Percentiles rank a stretch among this genome's conserved stretches.
phyloP scores from a whole-genome alignment of 2,329 filamentous ascomycete species.

The Penicillium janthinellum region DNA sequence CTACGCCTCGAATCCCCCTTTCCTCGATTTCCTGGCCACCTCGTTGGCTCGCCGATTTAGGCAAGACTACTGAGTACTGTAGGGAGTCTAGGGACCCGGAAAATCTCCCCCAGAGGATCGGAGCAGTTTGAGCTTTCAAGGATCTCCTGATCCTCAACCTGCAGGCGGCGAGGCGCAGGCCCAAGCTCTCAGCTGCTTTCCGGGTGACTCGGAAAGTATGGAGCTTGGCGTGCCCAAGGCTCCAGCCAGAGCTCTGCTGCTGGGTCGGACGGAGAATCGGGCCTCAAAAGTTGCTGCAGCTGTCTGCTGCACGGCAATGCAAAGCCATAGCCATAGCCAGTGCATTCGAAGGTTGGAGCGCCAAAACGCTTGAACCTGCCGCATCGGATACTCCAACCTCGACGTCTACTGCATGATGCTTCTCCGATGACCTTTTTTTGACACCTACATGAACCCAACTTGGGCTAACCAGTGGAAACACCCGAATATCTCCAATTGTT shows the following conservation, averaged over 20 bases:
- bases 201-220: background rate
- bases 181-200: background rate
- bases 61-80: background rate
- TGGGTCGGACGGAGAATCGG: background rate
- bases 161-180: background rate
- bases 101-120: background rate
- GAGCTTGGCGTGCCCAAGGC: background rate
- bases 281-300: background rate
- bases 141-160: background rate
- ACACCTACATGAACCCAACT: background rate
- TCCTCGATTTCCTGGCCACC: background rate
- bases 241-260: background rate
- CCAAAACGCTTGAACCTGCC: background rate
- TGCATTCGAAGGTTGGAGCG: background rate
- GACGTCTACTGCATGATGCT: background rate
- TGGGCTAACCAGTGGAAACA: background rate
- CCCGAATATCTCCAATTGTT: background rate
- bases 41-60: background rate
- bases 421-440: background rate
- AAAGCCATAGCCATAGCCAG: background rate
- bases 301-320: background rate
- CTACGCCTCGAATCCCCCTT: background rate
- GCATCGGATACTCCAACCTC: background rate
- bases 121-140: background rate
- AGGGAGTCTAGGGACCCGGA: background rate